These are phyloP conservation scores for Pulveroboletus frians DNA, from an alignment of 768 basidiomycete genomes.

Conservation along the genomic window DNA sequence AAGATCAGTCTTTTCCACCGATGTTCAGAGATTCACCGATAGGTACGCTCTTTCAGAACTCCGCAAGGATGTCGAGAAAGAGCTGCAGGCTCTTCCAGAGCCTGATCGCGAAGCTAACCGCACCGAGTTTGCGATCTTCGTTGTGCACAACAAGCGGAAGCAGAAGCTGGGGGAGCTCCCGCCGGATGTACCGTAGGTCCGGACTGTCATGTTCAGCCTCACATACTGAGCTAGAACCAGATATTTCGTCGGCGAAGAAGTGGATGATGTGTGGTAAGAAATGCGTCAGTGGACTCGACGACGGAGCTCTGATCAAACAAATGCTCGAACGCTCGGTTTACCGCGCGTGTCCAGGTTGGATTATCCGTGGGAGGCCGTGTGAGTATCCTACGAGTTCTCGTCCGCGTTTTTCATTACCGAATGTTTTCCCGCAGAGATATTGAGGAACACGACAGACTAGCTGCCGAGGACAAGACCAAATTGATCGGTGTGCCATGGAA, in stretches of 20 bases:
- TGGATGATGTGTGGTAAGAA: constrained; percentile 65
- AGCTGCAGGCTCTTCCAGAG: constrained; percentile 60
- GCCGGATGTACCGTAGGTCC: constrained; percentile 52
- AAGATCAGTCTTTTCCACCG: neutral
- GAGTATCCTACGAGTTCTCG: constrained; percentile 25
- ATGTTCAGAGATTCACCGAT: constrained; percentile 5
- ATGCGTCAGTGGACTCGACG: neutral
- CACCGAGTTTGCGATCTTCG: constrained; percentile 89
- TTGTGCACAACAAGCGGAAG: constrained; percentile 93
- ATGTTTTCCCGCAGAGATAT: constrained; percentile 48
- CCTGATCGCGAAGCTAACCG: constrained; percentile 65
- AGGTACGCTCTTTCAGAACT: constrained; percentile 92
- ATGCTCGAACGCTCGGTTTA: neutral
- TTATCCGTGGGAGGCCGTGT: constrained; percentile 82
- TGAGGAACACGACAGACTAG: constrained; percentile 67
- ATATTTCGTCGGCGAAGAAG: constrained; percentile 80
- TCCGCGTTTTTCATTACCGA: constrained; percentile 1
- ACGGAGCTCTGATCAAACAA: constrained; percentile 12
- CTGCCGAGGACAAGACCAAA: constrained; percentile 37
- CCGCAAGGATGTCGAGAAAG: constrained; percentile 78
- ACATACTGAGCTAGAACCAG: constrained; percentile 26
- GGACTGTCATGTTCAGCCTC: neutral
- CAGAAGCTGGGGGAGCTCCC: constrained; percentile 76
- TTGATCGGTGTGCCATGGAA: constrained; percentile 1
- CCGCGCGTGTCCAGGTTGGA: constrained; percentile 52